A percentile compares a stretch with the other conserved stretches of the same genome.
Evolutionary conservation across 2,329 filamentous ascomycete genomes (phyloP).

Genomic region (Penicillium sp.): DNA sequence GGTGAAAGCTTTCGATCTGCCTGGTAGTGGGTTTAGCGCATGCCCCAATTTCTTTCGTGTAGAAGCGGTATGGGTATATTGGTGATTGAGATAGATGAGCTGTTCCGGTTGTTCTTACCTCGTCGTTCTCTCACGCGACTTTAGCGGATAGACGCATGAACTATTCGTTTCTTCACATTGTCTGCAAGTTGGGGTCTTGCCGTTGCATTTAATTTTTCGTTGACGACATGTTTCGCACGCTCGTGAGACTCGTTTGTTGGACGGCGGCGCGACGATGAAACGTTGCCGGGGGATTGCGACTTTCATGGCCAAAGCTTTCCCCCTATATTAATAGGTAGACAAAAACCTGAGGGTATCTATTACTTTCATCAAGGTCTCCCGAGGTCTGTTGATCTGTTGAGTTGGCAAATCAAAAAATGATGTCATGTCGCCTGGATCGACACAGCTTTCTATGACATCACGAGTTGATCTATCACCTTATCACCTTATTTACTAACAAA

Average conservation of each 20-base stretch:
- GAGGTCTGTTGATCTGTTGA: neutral
- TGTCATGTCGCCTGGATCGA: neutral
- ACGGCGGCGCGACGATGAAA: conserved; percentile 11
- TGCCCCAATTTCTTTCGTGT: neutral
- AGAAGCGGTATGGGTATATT: neutral
- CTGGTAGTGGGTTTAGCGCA: neutral
- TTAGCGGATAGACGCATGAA: conserved; percentile 38
- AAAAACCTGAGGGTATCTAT: neutral
- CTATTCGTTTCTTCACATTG: conserved; percentile 40
- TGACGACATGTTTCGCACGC: conserved; percentile 43
- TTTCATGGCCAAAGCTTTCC: conserved; percentile 13
- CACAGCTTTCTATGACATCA: neutral
- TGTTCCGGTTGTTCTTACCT: conserved; percentile 22
- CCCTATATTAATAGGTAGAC: neutral
- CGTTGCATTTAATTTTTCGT: conserved; percentile 45
- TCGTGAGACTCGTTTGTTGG: conserved; percentile 30
- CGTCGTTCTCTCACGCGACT: conserved; percentile 37
- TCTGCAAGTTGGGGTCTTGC: conserved; percentile 39
- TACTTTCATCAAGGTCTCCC: neutral
- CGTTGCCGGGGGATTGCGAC: conserved; percentile 32
- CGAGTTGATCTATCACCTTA: too few species aligned
- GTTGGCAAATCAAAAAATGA: conserved; percentile 4
- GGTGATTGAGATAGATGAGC: neutral
- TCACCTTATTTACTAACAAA: too few species aligned
- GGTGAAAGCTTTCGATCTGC: conserved; percentile 1